Evolutionary conservation across 352 stramenopile species (phyloP).

Genomic region (Globisporangium paddicum): DNA sequence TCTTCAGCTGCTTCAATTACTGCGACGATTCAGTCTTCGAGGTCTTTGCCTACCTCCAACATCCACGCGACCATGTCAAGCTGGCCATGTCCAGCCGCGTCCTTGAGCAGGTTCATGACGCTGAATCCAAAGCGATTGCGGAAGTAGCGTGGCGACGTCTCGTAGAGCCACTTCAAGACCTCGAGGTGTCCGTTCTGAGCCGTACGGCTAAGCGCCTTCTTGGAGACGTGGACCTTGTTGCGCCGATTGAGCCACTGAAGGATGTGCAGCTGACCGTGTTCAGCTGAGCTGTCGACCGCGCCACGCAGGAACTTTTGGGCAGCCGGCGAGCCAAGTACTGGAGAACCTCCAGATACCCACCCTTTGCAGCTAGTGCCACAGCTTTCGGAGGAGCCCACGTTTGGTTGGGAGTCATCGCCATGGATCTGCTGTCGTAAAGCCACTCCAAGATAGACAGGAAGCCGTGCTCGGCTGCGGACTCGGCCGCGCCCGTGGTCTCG

Average conservation of each 20-base stretch:
- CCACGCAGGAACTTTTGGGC: background rate
- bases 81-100: background rate
- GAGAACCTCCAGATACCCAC: background rate
- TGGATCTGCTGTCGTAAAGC: conserved; percentile 4
- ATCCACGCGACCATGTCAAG: background rate
- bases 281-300: background rate
- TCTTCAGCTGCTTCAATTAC: background rate
- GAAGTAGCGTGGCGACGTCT: background rate
- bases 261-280: background rate
- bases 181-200: background rate
- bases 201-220: background rate
- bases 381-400: conserved; percentile 4
- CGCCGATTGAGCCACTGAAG: background rate
- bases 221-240: background rate
- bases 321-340: background rate
- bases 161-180: conserved; percentile 1
- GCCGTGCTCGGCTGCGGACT: background rate
- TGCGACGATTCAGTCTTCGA: background rate
- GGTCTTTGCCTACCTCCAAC: background rate
- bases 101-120: background rate
- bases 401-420: background rate
- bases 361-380: background rate
- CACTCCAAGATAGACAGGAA: conserved; percentile 11
- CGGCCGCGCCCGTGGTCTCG: background rate
- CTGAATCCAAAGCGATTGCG: background rate